These are phyloP conservation scores for Beauveria sp. DNA, from an alignment of 2,329 filamentous ascomycete species.

Conservation along the genomic window DNA sequence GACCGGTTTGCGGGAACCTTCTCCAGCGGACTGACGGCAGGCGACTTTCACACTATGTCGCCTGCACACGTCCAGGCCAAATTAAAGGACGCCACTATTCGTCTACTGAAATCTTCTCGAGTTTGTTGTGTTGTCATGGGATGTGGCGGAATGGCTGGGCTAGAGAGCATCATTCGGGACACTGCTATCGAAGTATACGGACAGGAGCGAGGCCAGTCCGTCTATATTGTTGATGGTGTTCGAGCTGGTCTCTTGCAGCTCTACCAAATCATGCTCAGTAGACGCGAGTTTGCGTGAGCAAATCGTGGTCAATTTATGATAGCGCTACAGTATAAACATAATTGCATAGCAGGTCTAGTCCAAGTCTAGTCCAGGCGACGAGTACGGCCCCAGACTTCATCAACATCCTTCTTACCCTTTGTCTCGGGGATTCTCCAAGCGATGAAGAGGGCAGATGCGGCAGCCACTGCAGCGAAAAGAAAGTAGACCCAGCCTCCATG, in stretches of 20 bases:
- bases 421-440: conserved; percentile 75
- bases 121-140: conserved; percentile 72
- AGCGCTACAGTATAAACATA: not conserved
- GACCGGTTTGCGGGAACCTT: conserved; percentile 68
- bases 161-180: conserved; percentile 67
- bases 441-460: conserved; percentile 64
- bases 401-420: conserved; percentile 70
- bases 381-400: conserved; percentile 83
- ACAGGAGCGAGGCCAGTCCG: conserved; percentile 39
- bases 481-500: conserved; percentile 76
- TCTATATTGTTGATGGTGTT: conserved; percentile 75
- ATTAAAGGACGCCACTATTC: conserved; percentile 61
- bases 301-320: not conserved
- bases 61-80: conserved; percentile 55
- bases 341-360: conserved; percentile 29
- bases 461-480: conserved; percentile 73
- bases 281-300: conserved; percentile 27
- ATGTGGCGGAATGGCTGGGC: conserved; percentile 84
- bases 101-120: conserved; percentile 48
- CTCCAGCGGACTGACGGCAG: conserved; percentile 73
- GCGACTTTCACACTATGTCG: conserved; percentile 66
- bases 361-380: conserved; percentile 42
- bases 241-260: conserved; percentile 59
- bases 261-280: conserved; percentile 44
- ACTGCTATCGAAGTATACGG: conserved; percentile 61